A percentile compares a stretch with the other conserved stretches of the same genome.
phyloP scores from a whole-genome alignment of 1,139 yeast species.

The Saccharomyces hybrid region DNA sequence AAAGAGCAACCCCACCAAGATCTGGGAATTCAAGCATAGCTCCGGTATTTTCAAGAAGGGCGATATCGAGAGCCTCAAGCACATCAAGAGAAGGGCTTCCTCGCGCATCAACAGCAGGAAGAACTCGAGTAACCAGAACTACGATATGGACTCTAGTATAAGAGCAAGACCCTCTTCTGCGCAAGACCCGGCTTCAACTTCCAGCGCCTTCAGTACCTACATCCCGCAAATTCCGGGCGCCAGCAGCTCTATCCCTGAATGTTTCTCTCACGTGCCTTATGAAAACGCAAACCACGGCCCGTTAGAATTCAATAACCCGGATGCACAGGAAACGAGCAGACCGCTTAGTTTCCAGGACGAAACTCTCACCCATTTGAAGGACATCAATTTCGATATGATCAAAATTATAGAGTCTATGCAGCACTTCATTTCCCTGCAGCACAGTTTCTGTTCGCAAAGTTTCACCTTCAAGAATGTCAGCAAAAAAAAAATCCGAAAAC shows the following conservation, averaged over 20 bases:
- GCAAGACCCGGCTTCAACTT: not conserved
- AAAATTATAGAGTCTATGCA: constrained; percentile 2
- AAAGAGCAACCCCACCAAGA: constrained; percentile 26
- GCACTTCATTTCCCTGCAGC: not conserved
- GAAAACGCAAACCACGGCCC: not conserved
- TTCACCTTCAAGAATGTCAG: not conserved
- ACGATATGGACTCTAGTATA: not conserved
- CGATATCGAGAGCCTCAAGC: constrained; percentile 48
- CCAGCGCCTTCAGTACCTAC: not conserved
- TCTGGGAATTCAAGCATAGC: constrained; percentile 69
- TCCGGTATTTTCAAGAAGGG: constrained; percentile 60
- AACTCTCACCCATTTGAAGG: not conserved
- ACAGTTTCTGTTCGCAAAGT: not conserved
- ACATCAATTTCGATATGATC: constrained; percentile 3
- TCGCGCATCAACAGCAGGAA: constrained; percentile 35
- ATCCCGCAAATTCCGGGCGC: constrained; percentile 1
- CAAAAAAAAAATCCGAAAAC: not conserved
- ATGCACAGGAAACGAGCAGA: not conserved
- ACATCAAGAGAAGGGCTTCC: constrained; percentile 53
- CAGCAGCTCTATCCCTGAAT: not conserved
- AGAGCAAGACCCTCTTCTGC: not conserved
- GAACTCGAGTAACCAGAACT: not conserved
- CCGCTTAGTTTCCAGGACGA: not conserved
- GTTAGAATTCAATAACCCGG: not conserved
- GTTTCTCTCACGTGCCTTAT: not conserved